Percentiles rank a stretch among this genome's conserved stretches.
Evolutionary conservation across 345 rosid species (phyloP).

Genomic region (Triadica sebifera): DNA sequence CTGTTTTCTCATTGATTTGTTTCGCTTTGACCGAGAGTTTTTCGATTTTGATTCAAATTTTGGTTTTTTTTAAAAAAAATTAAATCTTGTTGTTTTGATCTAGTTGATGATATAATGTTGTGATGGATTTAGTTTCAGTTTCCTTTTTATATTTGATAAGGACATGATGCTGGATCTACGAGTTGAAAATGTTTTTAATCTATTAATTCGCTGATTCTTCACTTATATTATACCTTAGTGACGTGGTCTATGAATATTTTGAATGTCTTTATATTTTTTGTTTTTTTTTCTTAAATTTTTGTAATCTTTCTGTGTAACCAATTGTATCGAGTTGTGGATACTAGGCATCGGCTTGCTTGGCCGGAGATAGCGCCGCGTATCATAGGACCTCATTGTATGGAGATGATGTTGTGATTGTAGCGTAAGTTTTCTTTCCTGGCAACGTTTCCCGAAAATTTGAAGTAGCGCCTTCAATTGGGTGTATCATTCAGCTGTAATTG

Average conservation of each 20-base stretch:
- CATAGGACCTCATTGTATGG: slow-evolving; percentile 71
- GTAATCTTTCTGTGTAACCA: neutral
- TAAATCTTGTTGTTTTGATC: too few species aligned
- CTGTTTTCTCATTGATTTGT: neutral
- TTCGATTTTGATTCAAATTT: neutral
- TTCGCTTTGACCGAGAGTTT: neutral
- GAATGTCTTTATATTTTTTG: too few species aligned
- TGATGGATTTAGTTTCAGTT: too few species aligned
- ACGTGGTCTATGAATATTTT: neutral
- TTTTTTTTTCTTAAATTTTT: too few species aligned
- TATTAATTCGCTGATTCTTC: neutral
- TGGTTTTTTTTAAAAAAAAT: neutral
- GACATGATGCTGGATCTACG: neutral
- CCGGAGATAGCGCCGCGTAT: slow-evolving; percentile 94
- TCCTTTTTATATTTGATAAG: neutral
- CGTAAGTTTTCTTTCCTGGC: slow-evolving; percentile 46
- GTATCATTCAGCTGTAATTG: neutral
- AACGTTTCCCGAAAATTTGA: neutral
- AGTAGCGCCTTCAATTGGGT: neutral
- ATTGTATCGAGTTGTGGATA: neutral
- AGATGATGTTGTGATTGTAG: slow-evolving; percentile 86
- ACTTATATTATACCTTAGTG: neutral
- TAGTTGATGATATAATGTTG: neutral
- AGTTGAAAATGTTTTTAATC: neutral
- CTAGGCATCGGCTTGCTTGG: slow-evolving; percentile 72